Percentiles rank a stretch among this genome's conserved stretches.
Conservation (phyloP, 352 stramenopile species). For the Globisporangium solare region DNA sequence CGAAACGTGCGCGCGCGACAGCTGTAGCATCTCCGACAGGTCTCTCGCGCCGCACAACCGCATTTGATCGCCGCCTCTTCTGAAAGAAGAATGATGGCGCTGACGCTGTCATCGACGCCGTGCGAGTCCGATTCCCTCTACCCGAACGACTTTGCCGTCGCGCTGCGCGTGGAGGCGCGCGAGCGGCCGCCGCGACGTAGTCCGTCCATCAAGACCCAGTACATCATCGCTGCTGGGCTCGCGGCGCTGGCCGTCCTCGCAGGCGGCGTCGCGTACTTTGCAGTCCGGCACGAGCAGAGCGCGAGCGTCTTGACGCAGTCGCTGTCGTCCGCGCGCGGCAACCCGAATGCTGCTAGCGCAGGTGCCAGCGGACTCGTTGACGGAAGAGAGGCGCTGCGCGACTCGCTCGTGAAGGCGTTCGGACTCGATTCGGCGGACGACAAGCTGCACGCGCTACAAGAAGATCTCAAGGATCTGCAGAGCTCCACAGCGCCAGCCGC, state of each 20-base stretch:
- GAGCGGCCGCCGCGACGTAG: not conserved
- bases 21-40: too few species aligned
- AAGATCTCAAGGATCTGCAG: conserved; percentile 3
- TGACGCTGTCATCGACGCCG: not conserved
- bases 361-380: not conserved
- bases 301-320: not conserved
- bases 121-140: conserved; percentile 2
- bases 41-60: not conserved
- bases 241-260: not conserved
- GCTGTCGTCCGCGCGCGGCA: conserved; percentile 2
- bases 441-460: not conserved
- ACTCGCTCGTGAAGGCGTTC: conserved; percentile 11
- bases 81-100: not conserved
- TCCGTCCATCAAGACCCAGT: not conserved
- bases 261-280: not conserved
- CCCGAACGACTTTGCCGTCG: not conserved
- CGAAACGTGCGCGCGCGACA: not conserved
- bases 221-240: not conserved
- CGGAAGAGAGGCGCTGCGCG: not conserved
- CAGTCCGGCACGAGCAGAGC: not conserved
- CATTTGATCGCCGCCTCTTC: not conserved
- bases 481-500: not conserved
- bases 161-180: not conserved
- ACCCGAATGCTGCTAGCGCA: not conserved
- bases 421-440: not conserved